These are phyloP conservation scores for Colletotrichum sp. DNA, from an alignment of 2,329 filamentous ascomycete genomes.

Conservation along the genomic window DNA sequence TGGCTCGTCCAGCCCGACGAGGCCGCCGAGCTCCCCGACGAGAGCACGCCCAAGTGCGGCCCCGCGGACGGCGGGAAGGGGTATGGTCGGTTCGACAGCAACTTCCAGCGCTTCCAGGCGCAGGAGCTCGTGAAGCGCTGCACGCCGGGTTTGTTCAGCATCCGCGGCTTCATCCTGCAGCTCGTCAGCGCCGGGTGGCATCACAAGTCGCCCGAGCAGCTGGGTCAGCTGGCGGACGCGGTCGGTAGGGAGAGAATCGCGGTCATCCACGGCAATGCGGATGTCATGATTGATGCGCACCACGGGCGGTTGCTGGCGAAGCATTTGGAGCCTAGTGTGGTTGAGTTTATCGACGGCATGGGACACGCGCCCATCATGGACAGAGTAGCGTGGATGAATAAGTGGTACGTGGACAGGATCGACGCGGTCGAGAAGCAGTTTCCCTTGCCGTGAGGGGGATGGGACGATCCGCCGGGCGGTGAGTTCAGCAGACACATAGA, in stretches of 20 bases:
- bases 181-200: constrained; percentile 82
- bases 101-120: constrained; percentile 83
- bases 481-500: background rate
- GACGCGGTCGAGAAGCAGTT: constrained; percentile 53
- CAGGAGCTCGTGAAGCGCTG: constrained; percentile 76
- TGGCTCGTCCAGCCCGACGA: constrained; percentile 70
- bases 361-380: constrained; percentile 81
- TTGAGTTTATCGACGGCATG: constrained; percentile 69
- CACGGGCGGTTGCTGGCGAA: constrained; percentile 74
- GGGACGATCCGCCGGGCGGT: background rate
- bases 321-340: constrained; percentile 65
- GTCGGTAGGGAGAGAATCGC: constrained; percentile 78
- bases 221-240: constrained; percentile 67
- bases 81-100: constrained; percentile 69
- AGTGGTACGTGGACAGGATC: constrained; percentile 62
- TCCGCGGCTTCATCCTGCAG: constrained; percentile 76
- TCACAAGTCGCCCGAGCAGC: constrained; percentile 71
- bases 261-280: constrained; percentile 76
- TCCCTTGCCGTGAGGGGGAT: constrained; percentile 8
- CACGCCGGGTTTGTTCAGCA: constrained; percentile 64
- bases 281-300: constrained; percentile 77
- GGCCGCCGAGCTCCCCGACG: constrained; percentile 50
- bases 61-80: constrained; percentile 28
- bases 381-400: constrained; percentile 71
- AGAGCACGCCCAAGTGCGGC: constrained; percentile 43